These are phyloP conservation scores for Grigorovia humatica DNA, from an alignment of 805 yeast species.

Conservation along the genomic window DNA sequence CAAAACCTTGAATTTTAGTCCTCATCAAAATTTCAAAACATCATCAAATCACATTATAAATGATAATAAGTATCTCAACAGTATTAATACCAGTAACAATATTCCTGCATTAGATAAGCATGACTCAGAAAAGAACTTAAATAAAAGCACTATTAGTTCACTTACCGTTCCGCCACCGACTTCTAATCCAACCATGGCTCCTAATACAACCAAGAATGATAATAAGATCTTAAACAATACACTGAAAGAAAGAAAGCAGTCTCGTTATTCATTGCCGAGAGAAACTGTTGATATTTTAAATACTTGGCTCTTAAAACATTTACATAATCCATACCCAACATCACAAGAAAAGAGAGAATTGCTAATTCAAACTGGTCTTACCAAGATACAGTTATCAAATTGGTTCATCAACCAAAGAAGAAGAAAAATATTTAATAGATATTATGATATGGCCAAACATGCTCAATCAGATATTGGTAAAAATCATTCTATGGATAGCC, in stretches of 20 bases:
- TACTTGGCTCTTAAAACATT: conserved; percentile 63
- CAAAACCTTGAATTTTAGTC: no score
- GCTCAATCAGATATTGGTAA: not conserved
- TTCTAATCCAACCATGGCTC: no score
- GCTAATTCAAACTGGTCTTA: conserved; percentile 62
- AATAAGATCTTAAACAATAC: not conserved
- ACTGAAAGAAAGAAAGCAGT: conserved; percentile 3
- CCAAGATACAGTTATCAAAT: conserved; percentile 70
- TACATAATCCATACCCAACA: conserved; percentile 78
- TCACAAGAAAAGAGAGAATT: conserved; percentile 66
- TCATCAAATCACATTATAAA: not conserved
- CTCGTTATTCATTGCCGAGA: conserved; percentile 66
- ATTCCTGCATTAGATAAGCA: no score
- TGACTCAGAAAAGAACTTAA: no score
- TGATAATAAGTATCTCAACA: no score
- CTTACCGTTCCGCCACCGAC: no score
- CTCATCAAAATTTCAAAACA: no score
- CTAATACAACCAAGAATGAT: not conserved
- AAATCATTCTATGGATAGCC: no score
- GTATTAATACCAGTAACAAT: no score
- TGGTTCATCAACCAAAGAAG: conserved; percentile 87
- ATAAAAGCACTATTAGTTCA: no score
- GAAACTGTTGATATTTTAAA: conserved; percentile 64
- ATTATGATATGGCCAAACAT: conserved; percentile 16
- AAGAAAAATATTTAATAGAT: conserved; percentile 42